These are phyloP conservation scores for Edaphochlamys debaryana DNA, from an alignment of 139 green algal species.

Conservation along the genomic window DNA sequence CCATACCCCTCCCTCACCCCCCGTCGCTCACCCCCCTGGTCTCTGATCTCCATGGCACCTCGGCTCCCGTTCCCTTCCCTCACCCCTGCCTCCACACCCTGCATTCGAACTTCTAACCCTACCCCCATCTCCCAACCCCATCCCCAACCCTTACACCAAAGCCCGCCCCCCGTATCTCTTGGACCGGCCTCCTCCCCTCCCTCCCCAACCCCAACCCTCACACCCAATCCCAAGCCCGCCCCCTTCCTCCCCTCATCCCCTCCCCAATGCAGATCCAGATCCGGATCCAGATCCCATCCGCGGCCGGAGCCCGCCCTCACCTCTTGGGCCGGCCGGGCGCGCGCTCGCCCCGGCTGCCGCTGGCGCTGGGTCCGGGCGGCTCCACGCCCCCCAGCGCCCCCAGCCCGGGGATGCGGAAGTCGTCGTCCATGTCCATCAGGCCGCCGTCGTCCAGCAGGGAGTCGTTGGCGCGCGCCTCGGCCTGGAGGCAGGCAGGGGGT, in stretches of 20 bases:
- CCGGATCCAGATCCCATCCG: too few relatives aligned
- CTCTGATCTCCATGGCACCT: too few relatives aligned
- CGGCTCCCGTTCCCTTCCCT: too few relatives aligned
- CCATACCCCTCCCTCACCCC: too few relatives aligned
- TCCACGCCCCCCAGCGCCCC: background rate
- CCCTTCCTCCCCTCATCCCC: background rate
- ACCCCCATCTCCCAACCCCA: too few relatives aligned
- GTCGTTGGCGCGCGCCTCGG: conserved; percentile 20
- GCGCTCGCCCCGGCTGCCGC: background rate
- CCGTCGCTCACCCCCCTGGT: too few relatives aligned
- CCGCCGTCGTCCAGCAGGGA: background rate
- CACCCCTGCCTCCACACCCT: too few relatives aligned
- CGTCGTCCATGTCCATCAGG: conserved; percentile 10
- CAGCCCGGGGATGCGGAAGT: conserved; percentile 21
- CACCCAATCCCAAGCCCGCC: background rate
- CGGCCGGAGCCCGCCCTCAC: conserved; percentile 4
- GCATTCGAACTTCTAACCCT: too few relatives aligned
- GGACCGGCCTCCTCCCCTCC: background rate
- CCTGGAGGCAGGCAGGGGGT: background rate
- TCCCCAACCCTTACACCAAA: too few relatives aligned
- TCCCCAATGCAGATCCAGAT: background rate
- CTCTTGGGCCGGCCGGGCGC: conserved; percentile 27
- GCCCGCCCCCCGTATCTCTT: too few relatives aligned
- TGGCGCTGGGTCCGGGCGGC: background rate
- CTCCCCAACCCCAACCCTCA: background rate